A percentile compares a stretch with the other conserved stretches of the same genome.
phyloP scores from a whole-genome alignment of 2,329 filamentous ascomycete genomes.

The Elsinoe batatas region DNA sequence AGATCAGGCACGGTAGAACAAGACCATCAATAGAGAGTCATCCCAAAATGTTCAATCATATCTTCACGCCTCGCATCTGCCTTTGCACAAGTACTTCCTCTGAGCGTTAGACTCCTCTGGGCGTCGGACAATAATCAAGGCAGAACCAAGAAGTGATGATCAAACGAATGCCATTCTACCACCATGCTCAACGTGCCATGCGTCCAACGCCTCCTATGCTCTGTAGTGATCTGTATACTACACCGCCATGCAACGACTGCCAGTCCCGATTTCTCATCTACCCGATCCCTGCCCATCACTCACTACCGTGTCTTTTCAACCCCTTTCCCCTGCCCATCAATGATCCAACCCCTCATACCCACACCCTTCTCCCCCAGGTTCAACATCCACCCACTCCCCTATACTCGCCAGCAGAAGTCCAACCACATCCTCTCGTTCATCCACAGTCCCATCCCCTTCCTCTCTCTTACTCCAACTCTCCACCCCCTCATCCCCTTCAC shows the following conservation, averaged over 20 bases:
- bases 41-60: too few relatives aligned
- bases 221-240: too few relatives aligned
- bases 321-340: neutral
- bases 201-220: neutral
- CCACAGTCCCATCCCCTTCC: too few relatives aligned
- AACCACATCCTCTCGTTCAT: too few relatives aligned
- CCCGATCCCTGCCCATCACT: neutral
- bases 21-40: too few relatives aligned
- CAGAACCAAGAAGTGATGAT: neutral
- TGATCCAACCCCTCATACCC: neutral
- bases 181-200: neutral
- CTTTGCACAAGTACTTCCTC: neutral
- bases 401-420: too few relatives aligned
- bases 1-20: neutral
- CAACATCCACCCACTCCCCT: neutral
- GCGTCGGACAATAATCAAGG: too few relatives aligned
- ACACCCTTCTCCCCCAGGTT: neutral
- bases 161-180: neutral
- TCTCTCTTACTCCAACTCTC: too few relatives aligned
- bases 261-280: too few relatives aligned
- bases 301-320: neutral
- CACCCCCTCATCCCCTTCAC: too few relatives aligned
- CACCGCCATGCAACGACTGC: too few relatives aligned
- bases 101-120: neutral
- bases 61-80: too few relatives aligned